Conservation (phyloP, 1,139 yeast species). For the Lodderomyces pseudojiufengensis region DNA sequence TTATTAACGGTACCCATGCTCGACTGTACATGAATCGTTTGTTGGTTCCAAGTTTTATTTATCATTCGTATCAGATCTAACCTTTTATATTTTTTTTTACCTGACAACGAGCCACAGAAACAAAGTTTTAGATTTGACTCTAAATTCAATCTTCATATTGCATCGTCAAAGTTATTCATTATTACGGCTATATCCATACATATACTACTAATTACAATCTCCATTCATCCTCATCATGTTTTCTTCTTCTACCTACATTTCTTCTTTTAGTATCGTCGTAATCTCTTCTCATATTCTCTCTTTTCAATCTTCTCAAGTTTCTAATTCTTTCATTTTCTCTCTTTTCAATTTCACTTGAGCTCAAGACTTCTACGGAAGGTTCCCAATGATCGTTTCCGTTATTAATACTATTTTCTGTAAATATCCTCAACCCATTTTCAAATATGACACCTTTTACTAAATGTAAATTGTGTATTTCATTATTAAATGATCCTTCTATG, state of each 20-base stretch:
- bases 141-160: too few relatives aligned
- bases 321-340: conserved; percentile 94
- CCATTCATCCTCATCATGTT: conserved; percentile 48
- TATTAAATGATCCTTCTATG: conserved; percentile 66
- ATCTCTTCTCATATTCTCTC: conserved; percentile 76
- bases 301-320: conserved; percentile 82
- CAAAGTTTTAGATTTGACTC: too few relatives aligned
- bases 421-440: conserved; percentile 43
- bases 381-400: conserved; percentile 73
- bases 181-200: background rate
- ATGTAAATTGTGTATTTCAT: conserved; percentile 44
- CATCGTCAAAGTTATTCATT: too few relatives aligned
- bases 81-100: too few relatives aligned
- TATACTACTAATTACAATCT: conserved; percentile 9
- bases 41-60: too few relatives aligned
- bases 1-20: too few relatives aligned
- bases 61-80: too few relatives aligned
- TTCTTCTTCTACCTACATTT: conserved; percentile 47
- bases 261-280: conserved; percentile 41
- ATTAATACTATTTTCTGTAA: conserved; percentile 43
- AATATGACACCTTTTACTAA: conserved; percentile 42
- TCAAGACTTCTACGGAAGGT: conserved; percentile 79
- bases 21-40: too few relatives aligned
- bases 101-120: too few relatives aligned
- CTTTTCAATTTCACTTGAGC: conserved; percentile 92